These are phyloP conservation scores for Cryptomeria japonica DNA, from an alignment of 75 land plant species.

Conservation along the genomic window DNA sequence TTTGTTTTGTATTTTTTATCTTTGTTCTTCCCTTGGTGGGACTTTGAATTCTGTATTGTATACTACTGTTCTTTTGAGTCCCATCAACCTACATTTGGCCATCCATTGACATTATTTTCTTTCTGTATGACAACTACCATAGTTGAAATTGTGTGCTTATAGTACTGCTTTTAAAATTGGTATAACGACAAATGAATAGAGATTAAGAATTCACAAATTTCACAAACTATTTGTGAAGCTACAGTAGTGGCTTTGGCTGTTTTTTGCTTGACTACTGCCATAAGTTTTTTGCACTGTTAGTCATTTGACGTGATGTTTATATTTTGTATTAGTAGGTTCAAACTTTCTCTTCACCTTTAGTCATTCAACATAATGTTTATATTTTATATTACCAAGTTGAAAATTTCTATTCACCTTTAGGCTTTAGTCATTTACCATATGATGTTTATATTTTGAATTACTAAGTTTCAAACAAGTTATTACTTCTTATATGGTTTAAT, in stretches of 20 bases:
- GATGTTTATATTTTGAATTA: not conserved
- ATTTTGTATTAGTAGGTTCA: not conserved
- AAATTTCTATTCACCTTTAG: not conserved
- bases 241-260: not conserved
- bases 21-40: no score
- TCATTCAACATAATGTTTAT: not conserved
- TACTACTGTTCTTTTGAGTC: no score
- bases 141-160: not conserved
- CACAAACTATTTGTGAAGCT: conserved; percentile 4
- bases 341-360: not conserved
- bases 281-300: not conserved
- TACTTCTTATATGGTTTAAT: not conserved
- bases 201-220: not conserved
- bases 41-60: no score
- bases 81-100: no score
- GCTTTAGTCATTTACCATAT: not conserved
- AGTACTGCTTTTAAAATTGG: not conserved
- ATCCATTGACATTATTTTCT: not conserved
- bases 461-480: not conserved
- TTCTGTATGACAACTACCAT: not conserved
- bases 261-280: not conserved
- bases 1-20: no score
- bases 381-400: not conserved
- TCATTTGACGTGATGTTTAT: not conserved
- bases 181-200: not conserved